Base-by-base conservation (phyloP, 78 protist species). In the Dictyostelium brefeldianum region DNA sequence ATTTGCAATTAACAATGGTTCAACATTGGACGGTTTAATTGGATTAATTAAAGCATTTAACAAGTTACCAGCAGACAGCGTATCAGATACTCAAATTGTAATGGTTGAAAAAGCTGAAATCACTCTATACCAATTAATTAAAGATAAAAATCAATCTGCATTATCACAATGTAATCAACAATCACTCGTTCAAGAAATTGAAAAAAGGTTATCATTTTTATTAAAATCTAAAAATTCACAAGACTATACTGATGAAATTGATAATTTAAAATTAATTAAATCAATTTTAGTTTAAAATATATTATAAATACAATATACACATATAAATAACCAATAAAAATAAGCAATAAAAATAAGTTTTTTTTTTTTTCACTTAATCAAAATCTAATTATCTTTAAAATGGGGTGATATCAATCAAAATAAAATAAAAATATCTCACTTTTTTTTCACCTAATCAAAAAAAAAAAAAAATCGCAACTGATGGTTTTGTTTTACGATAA, bases 81-180 rank as follows among this genome's bases (percentile, higher is more conserved):
- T 11, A 25, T 22, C 70, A 62, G 80, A 87, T n/a, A 14, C 84
- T 17, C 93, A 77, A 51, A 51, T 70, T 1, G 73, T 87, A 5
- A 65, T 87, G 70, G 81, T 80, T 20, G 93, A 87, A 64, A 87
- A 87, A 64, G 81, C 64, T 36, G 93, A 87, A 64, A n/a, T 51
- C 27, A 20, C 80, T 36, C 67, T 87, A 2, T 36, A 64, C 0
- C 22, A 41, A 29, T 69, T 84, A 22, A 10, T 84, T 1, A 80
- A 59, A 47, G 20, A 67, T 31, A 67, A 67, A 31, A 31, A 25
- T 31, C 12, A 31, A 25, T 31, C 41, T 12, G 75, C 48, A 15
- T 15, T 67, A 6, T 47, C 27, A 29, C 75, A 67, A 67, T 67
- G 75, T 17, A 67, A 67, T 29, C 48, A 25, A 31, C 75, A 67